phyloP scores from a whole-genome alignment of 2,329 filamentous ascomycete genomes.

The Verticillium isaacii region DNA sequence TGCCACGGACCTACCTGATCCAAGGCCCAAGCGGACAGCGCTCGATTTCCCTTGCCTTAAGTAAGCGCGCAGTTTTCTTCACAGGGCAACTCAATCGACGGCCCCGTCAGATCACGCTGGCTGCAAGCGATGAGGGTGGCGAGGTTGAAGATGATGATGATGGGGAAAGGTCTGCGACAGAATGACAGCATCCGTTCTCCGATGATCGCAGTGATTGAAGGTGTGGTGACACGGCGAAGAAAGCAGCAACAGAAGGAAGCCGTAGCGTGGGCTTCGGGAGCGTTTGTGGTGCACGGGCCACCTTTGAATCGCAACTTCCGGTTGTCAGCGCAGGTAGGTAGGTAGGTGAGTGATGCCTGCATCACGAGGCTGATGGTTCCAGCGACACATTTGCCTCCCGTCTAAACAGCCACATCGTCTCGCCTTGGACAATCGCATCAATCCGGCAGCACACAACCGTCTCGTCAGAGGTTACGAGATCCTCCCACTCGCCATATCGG shows the following conservation, averaged over 20 bases:
- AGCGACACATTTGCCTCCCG: background rate
- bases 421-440: background rate
- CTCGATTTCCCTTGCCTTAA: no score
- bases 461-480: background rate
- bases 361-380: background rate
- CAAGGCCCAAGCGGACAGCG: no score
- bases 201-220: background rate
- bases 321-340: background rate
- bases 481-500: background rate
- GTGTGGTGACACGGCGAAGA: background rate
- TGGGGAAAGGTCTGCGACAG: no score
- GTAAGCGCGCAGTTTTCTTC: no score
- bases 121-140: no score
- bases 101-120: no score
- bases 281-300: background rate
- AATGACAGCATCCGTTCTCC: no score
- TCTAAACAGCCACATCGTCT: background rate
- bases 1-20: no score
- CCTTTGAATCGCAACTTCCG: background rate
- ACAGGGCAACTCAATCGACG: no score
- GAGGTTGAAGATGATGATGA: no score
- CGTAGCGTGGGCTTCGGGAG: background rate
- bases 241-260: background rate
- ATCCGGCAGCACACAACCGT: background rate
- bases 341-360: background rate